phyloP scores from a whole-genome alignment of 2,329 filamentous ascomycete species.

The Penicillium psychrosexuale region DNA sequence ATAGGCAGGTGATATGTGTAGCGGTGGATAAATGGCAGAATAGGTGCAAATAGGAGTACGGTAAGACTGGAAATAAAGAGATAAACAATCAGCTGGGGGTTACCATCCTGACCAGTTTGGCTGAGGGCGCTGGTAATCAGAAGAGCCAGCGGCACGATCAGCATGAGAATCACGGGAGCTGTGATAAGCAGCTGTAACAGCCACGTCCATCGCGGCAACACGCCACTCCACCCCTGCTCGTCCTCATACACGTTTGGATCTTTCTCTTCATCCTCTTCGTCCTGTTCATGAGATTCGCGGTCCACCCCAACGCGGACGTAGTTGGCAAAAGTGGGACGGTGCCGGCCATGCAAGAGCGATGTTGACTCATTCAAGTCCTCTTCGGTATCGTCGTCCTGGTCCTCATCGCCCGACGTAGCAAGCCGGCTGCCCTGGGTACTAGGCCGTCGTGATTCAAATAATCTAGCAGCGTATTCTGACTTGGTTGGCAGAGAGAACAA shows the following conservation, averaged over 20 bases:
- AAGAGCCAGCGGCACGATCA: conserved; percentile 73
- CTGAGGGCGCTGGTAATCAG: conserved; percentile 67
- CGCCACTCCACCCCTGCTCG: conserved; percentile 83
- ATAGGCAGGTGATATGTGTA: conserved; percentile 78
- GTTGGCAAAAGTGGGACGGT: conserved; percentile 55
- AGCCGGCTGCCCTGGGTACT: conserved; percentile 43
- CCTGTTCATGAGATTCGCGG: conserved; percentile 24
- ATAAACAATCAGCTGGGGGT: conserved; percentile 67
- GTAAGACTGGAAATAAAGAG: conserved; percentile 65
- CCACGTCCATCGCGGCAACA: conserved; percentile 82
- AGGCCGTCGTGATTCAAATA: conserved; percentile 42
- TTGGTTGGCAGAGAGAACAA: conserved; percentile 73
- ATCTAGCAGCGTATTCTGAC: conserved; percentile 61
- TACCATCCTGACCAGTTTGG: conserved; percentile 84
- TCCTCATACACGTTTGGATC: conserved; percentile 55
- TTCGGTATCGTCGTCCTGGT: conserved; percentile 30
- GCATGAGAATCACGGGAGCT: conserved; percentile 71
- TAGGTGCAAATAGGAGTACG: conserved; percentile 69
- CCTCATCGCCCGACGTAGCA: conserved; percentile 43
- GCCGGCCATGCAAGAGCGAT: conserved; percentile 52
- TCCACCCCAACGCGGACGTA: conserved; percentile 44
- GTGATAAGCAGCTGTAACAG: conserved; percentile 78
- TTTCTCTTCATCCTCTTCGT: conserved; percentile 28
- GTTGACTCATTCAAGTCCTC: conserved; percentile 54
- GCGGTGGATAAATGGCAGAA: conserved; percentile 82